A percentile compares a stretch with the other conserved stretches of the same genome.
Conservation (phyloP, 495 filamentous ascomycete species). For the Podospora tetraspora region DNA sequence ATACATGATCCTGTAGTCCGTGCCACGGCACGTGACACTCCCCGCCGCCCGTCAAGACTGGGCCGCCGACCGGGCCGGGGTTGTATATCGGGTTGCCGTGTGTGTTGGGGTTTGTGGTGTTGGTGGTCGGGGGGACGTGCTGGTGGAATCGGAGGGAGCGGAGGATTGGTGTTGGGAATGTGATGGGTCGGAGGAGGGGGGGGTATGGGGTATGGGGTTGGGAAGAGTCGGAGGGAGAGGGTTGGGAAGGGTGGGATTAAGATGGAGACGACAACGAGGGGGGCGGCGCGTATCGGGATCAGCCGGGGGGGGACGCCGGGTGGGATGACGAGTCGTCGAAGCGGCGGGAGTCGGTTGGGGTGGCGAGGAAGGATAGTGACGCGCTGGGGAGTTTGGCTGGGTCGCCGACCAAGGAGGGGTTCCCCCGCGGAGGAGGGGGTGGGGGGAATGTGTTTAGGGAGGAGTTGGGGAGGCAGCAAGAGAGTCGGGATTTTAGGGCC, state of each 20-base stretch:
- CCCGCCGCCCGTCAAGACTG: conserved; percentile 16
- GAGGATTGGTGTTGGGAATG: conserved; percentile 34
- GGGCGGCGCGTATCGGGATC: conserved; percentile 11
- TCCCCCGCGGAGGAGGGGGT: conserved; percentile 9
- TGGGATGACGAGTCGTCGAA: too few species aligned
- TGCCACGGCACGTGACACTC: too few species aligned
- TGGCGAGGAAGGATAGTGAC: conserved; percentile 35
- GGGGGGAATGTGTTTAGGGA: conserved; percentile 31
- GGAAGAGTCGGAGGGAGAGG: conserved; percentile 30
- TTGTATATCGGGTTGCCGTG: conserved; percentile 40
- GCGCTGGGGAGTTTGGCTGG: conserved; percentile 36
- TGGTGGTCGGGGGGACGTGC: conserved; percentile 31
- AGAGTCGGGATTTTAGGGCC: conserved; percentile 15
- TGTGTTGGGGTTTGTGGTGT: conserved; percentile 32
- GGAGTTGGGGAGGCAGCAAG: conserved; percentile 32
- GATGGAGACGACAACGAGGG: conserved; percentile 28
- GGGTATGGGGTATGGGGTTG: conserved; percentile 31
- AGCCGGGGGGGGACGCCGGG: too few species aligned
- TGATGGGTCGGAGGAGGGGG: conserved; percentile 36
- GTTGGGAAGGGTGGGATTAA: conserved; percentile 31
- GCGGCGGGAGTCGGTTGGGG: not conserved
- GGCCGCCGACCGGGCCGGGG: conserved; percentile 21
- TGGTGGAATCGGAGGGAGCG: conserved; percentile 36
- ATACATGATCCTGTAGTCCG: too few species aligned
- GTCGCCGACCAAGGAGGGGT: conserved; percentile 32